Conservation (phyloP, 306 rosid species). For the Citrullus amarus region DNA sequence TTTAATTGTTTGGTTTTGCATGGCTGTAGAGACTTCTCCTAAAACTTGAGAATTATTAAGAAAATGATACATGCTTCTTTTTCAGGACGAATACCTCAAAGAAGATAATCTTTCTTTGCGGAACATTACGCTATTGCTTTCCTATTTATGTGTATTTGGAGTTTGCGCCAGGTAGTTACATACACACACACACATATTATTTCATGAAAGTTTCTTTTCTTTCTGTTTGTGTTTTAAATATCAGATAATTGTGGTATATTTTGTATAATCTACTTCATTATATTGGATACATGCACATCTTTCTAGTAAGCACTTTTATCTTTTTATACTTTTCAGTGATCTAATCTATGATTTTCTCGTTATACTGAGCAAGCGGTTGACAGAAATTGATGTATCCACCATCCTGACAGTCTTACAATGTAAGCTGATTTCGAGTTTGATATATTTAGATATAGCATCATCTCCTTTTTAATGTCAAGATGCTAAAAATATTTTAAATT, state of each 20-base stretch:
- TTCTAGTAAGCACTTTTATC: constrained; percentile 19
- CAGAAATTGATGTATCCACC: constrained; percentile 73
- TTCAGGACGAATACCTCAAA: constrained; percentile 67
- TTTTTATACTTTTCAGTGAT: constrained; percentile 51
- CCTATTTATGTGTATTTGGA: constrained; percentile 71
- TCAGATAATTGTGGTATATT: not conserved
- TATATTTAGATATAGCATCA: not conserved
- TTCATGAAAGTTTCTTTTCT: not conserved
- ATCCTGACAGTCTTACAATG: constrained; percentile 65
- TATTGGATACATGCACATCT: not conserved
- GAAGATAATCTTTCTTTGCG: constrained; percentile 76
- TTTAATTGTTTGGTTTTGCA: not conserved
- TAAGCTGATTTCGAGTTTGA: constrained; percentile 25
- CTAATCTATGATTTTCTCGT: constrained; percentile 67
- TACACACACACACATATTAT: not conserved
- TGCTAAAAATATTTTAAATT: not conserved
- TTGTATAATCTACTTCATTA: not conserved
- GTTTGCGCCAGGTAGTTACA: constrained; percentile 64
- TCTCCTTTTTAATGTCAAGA: not conserved
- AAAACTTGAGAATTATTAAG: not conserved
- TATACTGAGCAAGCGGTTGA: constrained; percentile 60
- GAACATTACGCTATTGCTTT: constrained; percentile 68
- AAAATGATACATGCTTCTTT: not conserved
- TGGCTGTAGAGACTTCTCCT: not conserved
- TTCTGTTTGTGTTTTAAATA: not conserved